Evolutionary conservation across 2,329 filamentous ascomycete genomes (phyloP), one percentile per base, ranked within the genome.

Genomic region (Fusarium avenaceum): DNA sequence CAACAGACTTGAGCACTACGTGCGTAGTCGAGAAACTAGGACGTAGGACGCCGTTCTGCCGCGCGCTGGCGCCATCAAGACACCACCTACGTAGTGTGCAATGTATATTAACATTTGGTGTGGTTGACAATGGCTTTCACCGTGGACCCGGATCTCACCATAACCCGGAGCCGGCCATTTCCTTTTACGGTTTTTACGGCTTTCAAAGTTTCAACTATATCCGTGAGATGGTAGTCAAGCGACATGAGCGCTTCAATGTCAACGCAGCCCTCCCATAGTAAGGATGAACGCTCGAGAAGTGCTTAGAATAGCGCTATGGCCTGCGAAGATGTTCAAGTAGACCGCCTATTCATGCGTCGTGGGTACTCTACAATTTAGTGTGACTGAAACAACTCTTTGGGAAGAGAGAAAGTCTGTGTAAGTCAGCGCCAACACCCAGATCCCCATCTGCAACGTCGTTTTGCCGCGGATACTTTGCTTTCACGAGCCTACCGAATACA

Each of bases 271-370:
- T 67, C 50, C 49, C 45, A 57, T 47, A 3, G 19, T 22, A 22
- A 35, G 28, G 42, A 51, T 44, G 26, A 35, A 42, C 17, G 42
- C 38, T 10, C 28, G 20, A 56, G 47, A 32, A 60, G 49, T 52
- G 65, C 64, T 68, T 67, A 67, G 52, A 38, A 68, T 46, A 49
- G 65, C 64, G 58, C 64, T 60, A 54, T 22, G 26, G 35, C n/a
- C 17, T 38, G n/a, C n/a, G 14, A 33, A 33, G 32, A 26, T 39
- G 40, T 50, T 52, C 28, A 50, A 46, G n/a, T 42, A 63, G 43
- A 49, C 63, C 49, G 38, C 58, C 26, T 32, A 17, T 48, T 44
- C 28, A 55, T 47, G 35, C n/a, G n/a, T 45, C 57, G 49, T 63
- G 38, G 32, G 49, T 32, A 30, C 11, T 17, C 17, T 57, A 26